Evolutionary conservation across 176 grass and related monocot species (phyloP).

Genomic region (Cocos nucifera): DNA sequence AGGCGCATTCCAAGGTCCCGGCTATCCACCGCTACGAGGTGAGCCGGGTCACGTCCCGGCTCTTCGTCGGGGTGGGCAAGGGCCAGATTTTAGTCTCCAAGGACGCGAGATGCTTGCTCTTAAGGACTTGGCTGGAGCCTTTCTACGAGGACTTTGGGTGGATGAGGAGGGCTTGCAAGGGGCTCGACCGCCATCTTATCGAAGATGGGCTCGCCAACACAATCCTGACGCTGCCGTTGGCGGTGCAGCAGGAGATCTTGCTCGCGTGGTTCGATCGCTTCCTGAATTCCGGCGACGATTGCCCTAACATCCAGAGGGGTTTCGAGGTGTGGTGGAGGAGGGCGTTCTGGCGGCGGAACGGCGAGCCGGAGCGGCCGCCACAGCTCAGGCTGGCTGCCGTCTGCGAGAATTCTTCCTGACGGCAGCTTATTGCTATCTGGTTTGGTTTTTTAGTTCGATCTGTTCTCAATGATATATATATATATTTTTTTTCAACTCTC

Average conservation of each 20-base stretch:
- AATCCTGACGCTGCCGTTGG: constrained; percentile 72
- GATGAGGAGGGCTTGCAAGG: constrained; percentile 91
- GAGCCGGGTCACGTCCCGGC: constrained; percentile 66
- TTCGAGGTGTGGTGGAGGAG: constrained; percentile 97
- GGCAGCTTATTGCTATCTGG: too few relatives aligned
- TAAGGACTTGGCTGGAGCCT: constrained; percentile 77
- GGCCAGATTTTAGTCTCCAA: constrained; percentile 90
- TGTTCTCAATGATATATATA: too few relatives aligned
- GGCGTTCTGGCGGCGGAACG: constrained; percentile 80
- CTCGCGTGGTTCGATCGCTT: constrained; percentile 89
- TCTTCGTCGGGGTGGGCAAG: constrained; percentile 87
- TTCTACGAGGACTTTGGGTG: constrained; percentile 97
- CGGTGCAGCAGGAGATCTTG: constrained; percentile 76
- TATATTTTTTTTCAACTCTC: too few relatives aligned
- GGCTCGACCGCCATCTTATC: constrained; percentile 81
- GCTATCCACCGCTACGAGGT: constrained; percentile 90
- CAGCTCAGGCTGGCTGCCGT: constrained; percentile 65
- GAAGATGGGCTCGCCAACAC: constrained; percentile 92
- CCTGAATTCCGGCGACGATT: constrained; percentile 92
- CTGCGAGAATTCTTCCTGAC: constrained; percentile 63
- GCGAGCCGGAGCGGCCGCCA: constrained; percentile 52
- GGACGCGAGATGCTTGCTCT: constrained; percentile 66
- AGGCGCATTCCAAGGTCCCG: constrained; percentile 60
- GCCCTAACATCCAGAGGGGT: constrained; percentile 92
- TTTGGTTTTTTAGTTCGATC: too few relatives aligned